A percentile compares a stretch with the other conserved stretches of the same genome.
These are phyloP conservation scores for Starmerella stigmatis DNA, from an alignment of 805 yeast genomes.

Conservation along the genomic window DNA sequence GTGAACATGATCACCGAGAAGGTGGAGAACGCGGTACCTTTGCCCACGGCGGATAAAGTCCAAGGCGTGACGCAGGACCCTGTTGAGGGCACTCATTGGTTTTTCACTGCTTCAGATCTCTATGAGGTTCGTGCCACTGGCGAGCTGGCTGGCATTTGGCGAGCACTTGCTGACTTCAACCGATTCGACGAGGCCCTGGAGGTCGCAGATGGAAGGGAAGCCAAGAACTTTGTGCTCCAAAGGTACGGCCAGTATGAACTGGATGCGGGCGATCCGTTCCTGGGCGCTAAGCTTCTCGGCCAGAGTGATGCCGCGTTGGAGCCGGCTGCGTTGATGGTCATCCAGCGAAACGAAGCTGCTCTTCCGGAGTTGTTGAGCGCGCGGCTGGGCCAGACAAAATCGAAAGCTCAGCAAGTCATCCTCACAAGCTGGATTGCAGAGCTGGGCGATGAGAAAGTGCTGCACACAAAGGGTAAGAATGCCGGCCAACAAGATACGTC, in stretches of 20 bases:
- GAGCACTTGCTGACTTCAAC: conserved; percentile 40
- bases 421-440: conserved; percentile 61
- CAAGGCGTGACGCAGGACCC: conserved; percentile 44
- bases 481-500: conserved; percentile 46
- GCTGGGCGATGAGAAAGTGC: conserved; percentile 39
- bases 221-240: conserved; percentile 40
- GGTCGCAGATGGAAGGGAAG: conserved; percentile 30
- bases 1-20: conserved; percentile 29
- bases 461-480: conserved; percentile 33
- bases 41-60: conserved; percentile 32
- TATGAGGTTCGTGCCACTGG: conserved; percentile 57
- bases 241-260: conserved; percentile 46
- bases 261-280: conserved; percentile 25
- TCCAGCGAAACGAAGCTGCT: conserved; percentile 35
- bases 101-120: conserved; percentile 48
- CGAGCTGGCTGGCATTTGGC: conserved; percentile 72
- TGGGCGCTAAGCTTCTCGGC: conserved; percentile 50
- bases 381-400: conserved; percentile 21
- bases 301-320: conserved; percentile 58
- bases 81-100: conserved; percentile 58
- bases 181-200: conserved; percentile 58
- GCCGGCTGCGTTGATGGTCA: conserved; percentile 47
- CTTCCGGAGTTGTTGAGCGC: conserved; percentile 26
- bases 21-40: conserved; percentile 36
- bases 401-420: conserved; percentile 40